phyloP scores from a whole-genome alignment of 2,329 filamentous ascomycete species.

The Periconia digitata region DNA sequence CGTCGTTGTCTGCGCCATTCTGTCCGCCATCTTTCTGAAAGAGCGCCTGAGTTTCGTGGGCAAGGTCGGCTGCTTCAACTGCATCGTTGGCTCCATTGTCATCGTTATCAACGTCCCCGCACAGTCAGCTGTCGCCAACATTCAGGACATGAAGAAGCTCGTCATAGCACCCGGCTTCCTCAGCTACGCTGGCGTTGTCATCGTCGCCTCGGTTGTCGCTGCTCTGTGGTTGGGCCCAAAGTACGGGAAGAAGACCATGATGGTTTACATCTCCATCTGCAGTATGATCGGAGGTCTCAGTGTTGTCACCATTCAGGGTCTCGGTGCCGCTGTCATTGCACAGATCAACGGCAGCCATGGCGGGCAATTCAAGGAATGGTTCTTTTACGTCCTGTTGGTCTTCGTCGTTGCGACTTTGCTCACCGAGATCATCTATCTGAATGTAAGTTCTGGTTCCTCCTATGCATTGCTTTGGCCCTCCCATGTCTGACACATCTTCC shows the following conservation, averaged over 20 bases:
- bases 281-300: conserved; percentile 91
- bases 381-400: conserved; percentile 85
- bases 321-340: conserved; percentile 87
- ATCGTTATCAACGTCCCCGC: conserved; percentile 92
- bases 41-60: conserved; percentile 94
- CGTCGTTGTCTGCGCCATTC: conserved; percentile 86
- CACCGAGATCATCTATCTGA: conserved; percentile 93
- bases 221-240: conserved; percentile 81
- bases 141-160: conserved; percentile 88
- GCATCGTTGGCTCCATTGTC: conserved; percentile 88
- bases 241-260: conserved; percentile 96
- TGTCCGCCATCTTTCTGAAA: conserved; percentile 94
- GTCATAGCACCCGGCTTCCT: conserved; percentile 87
- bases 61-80: conserved; percentile 93
- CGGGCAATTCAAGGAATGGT: conserved; percentile 96
- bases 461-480: too few relatives aligned
- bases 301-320: conserved; percentile 90
- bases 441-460: conserved; percentile 63
- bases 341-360: conserved; percentile 70
- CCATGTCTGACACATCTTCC: conserved; percentile 1
- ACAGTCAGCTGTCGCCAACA: conserved; percentile 80
- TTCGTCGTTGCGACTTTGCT: conserved; percentile 88
- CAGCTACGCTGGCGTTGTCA: conserved; percentile 78
- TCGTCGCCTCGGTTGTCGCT: conserved; percentile 70
- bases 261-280: conserved; percentile 96